Base-by-base conservation (phyloP, 768 basidiomycete genomes). In the Coprinellus micaceus region DNA sequence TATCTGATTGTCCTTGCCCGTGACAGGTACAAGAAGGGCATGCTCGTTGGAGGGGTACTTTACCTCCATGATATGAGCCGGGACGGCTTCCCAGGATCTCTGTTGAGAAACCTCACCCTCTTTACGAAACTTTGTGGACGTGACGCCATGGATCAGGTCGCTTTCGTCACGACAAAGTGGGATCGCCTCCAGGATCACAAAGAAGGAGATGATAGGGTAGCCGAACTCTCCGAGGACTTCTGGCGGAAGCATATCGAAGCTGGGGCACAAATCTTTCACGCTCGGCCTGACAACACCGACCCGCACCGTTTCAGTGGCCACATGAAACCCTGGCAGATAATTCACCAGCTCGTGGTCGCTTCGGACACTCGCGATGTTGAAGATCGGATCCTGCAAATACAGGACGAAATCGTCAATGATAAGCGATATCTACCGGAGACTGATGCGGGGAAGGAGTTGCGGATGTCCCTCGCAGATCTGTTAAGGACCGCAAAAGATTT, bases 101-200 rank as follows among this genome's bases (percentile, higher is more conserved):
- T 54, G 2, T 30, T 41, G 19, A 48, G 53, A 46, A 54, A 56
- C 28, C 57, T 62, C 9, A 28, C 54, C 7, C 57, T 50, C 44
- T 64, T 64, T 39, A 52, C 57, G 13, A 55, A 61, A 11, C 52
- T 64, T 19, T 64, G 63, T 21, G 59, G 60, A 2, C 54, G 57
- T 15, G 44, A 43, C 19, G 57, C 59, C 9, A 58, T 61, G 39
- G 54, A 46, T 25, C 58, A 58, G 6, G 60, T 58, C 11, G 44
- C 48, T 12, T 56, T 61, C 11, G 54, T 61, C 4, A 61, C 58
- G 9, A 61, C 57, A 3, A 64, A 60, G 60, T 61, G 60, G 63
- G 54, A 58, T 17, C 10, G 17, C 36, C 36, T 37, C 10, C 10
- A 10, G 9, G 36, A 37, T 10, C 9, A 9, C 10, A 37, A 37